A percentile compares a stretch with the other conserved stretches of the same genome.
Evolutionary conservation across 768 basidiomycete species (phyloP).

Genomic region (Leucocoprinus birnbaumii): DNA sequence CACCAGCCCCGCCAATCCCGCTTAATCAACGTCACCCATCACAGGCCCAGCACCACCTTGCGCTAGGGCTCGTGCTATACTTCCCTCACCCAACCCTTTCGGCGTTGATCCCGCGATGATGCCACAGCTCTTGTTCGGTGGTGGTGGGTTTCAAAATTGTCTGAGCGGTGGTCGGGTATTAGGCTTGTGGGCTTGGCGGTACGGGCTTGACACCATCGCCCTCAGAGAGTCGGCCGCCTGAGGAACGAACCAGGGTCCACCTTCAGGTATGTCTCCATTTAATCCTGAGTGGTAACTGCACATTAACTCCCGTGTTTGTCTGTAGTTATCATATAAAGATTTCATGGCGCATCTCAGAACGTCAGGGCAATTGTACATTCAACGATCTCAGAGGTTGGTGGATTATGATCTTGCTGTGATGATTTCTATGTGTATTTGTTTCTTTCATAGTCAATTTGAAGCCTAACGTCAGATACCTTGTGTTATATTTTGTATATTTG

Average conservation of each 20-base stretch:
- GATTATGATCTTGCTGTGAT: slow-evolving; percentile 35
- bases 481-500: no score
- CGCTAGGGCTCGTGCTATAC: neutral
- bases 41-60: slow-evolving; percentile 12
- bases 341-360: slow-evolving; percentile 89
- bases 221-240: slow-evolving; percentile 71
- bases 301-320: neutral
- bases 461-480: no score
- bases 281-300: neutral
- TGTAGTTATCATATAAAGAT: slow-evolving; percentile 96
- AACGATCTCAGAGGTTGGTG: slow-evolving; percentile 84
- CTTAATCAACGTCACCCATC: slow-evolving; percentile 13
- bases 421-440: no score
- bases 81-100: slow-evolving; percentile 27
- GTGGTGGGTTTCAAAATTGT: slow-evolving; percentile 22
- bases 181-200: slow-evolving; percentile 24
- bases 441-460: no score
- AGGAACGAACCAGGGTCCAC: slow-evolving; percentile 90
- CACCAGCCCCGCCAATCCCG: slow-evolving; percentile 19
- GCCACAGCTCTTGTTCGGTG: slow-evolving; percentile 38
- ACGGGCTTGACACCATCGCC: slow-evolving; percentile 42
- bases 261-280: slow-evolving; percentile 54
- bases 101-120: slow-evolving; percentile 39
- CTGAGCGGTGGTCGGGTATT: slow-evolving; percentile 23
- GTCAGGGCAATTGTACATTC: slow-evolving; percentile 90